A percentile compares a stretch with the other conserved stretches of the same genome.
These are phyloP conservation scores for Sphenostylis stenocarpa DNA, from an alignment of 306 rosid species.

Conservation along the genomic window DNA sequence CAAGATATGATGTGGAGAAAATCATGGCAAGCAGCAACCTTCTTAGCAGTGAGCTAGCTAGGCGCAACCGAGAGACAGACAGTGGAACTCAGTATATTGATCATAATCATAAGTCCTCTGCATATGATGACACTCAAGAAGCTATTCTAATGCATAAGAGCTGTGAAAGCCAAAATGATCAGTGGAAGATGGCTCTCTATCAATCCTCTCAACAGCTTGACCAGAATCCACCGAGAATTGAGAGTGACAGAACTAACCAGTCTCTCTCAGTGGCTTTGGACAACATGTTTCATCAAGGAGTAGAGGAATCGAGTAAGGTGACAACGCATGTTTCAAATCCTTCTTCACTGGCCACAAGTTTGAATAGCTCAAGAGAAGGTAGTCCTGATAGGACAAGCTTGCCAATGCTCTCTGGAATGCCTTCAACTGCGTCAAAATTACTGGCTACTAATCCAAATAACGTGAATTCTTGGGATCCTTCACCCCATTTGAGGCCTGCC, in stretches of 20 bases:
- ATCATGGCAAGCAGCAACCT: slow-evolving; percentile 78
- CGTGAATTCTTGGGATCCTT: slow-evolving; percentile 62
- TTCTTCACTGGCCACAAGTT: slow-evolving; percentile 75
- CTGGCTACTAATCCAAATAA: slow-evolving; percentile 42
- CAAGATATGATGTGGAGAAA: slow-evolving; percentile 82
- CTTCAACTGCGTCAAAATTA: slow-evolving; percentile 52
- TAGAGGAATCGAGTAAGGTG: slow-evolving; percentile 50
- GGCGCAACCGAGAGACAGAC: slow-evolving; percentile 47
- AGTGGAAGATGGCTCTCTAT: slow-evolving; percentile 57
- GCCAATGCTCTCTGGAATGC: slow-evolving; percentile 49
- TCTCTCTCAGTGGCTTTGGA: slow-evolving; percentile 37
- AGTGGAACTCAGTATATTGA: slow-evolving; percentile 40
- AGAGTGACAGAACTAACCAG: slow-evolving; percentile 33
- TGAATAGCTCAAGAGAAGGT: slow-evolving; percentile 72
- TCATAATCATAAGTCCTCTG: slow-evolving; percentile 35
- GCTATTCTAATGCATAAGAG: slow-evolving; percentile 41
- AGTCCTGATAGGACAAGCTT: slow-evolving; percentile 64
- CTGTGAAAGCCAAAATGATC: slow-evolving; percentile 48
- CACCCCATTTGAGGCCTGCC: slow-evolving; percentile 56
- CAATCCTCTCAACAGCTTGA: slow-evolving; percentile 54
- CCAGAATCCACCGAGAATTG: slow-evolving; percentile 37
- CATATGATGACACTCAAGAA: slow-evolving; percentile 38
- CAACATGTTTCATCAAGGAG: slow-evolving; percentile 43
- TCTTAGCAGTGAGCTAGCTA: slow-evolving; percentile 72
- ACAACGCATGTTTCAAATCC: slow-evolving; percentile 62